Evolutionary conservation across 129 eudicot species (phyloP), one percentile per base, ranked within the genome.

Genomic region (Flaveria brownii): DNA sequence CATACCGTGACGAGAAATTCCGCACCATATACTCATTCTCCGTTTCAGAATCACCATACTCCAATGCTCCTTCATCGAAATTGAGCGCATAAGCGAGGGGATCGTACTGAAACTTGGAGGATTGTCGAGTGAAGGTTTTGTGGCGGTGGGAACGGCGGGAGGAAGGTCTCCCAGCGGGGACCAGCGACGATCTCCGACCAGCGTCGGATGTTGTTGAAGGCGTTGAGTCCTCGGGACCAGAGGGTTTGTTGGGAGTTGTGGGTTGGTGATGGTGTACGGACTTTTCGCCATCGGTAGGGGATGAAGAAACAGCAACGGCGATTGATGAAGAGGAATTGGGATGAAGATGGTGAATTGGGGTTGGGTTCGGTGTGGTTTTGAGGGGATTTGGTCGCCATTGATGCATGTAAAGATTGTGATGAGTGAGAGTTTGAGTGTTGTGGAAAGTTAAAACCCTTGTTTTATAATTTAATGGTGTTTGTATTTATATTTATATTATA

Each of bases 151-250:
- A 88, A 8, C 91, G 91, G 12, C 96, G 86, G 86, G 1, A 89
- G 86, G 76, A 89, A 86, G 1, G 95, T 89, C 81, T 89, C 86
- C 95, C 95, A 89, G 39, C 70, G 43, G 3, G 95, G 95, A 1
- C 95, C 95, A 68, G 91, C 91, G 77, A 82, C 80, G 77, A 89
- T 84, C 82, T 89, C 96, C n/a, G 96, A 86, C 96, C 96, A 89
- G 74, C 84, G 86, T 0, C 96, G 85, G 8, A 87, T 50, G 77
- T 86, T 89, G 78, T 67, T 82, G 22, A 89, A 74, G 18, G 88
- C 83, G 80, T 50, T 50, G 36, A 87, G 11, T 1, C 88, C 86
- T 9, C 74, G 79, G 16, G 78, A 50, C 88, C 88, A 79, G 11
- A 84, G 61, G 14, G 71, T 68, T 65, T 18, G 56, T 4, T 68